A percentile compares a stretch with the other conserved stretches of the same genome.
Conservation (phyloP, 2,329 filamentous ascomycete genomes). For the Ophiosphaerella narmari region DNA sequence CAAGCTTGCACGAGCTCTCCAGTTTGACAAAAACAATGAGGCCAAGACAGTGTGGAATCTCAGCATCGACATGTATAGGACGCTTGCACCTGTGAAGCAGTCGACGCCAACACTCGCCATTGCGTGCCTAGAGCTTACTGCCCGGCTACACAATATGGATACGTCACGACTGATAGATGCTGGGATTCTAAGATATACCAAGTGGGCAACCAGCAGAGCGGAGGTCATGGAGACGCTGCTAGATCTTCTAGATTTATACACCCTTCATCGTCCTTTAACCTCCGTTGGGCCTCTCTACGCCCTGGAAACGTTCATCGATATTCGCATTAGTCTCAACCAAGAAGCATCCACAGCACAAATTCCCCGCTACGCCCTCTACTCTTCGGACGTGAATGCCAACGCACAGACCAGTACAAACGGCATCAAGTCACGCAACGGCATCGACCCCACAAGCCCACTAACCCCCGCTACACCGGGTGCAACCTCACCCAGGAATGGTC, state of each 20-base stretch:
- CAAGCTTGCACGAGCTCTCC: conserved; percentile 72
- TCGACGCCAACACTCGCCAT: conserved; percentile 84
- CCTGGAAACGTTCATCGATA: conserved; percentile 78
- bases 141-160: conserved; percentile 66
- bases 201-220: conserved; percentile 51
- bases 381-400: conserved; percentile 30
- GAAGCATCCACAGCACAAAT: conserved; percentile 69
- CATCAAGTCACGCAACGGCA: conserved; percentile 39
- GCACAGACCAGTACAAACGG: conserved; percentile 25
- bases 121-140: conserved; percentile 79
- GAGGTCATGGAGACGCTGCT: conserved; percentile 74
- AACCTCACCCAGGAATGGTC: conserved; percentile 43
- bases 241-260: conserved; percentile 90
- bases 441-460: conserved; percentile 39
- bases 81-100: conserved; percentile 89
- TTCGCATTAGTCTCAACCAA: conserved; percentile 85
- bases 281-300: conserved; percentile 73
- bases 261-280: conserved; percentile 76
- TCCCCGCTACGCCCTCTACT: conserved; percentile 63
- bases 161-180: conserved; percentile 54
- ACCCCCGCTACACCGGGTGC: conserved; percentile 53
- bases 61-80: conserved; percentile 88
- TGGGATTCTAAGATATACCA: conserved; percentile 53
- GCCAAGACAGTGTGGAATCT: conserved; percentile 77
- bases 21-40: conserved; percentile 60